Conservation (phyloP, 2,329 filamentous ascomycete species). For the Penicillium sp. region DNA sequence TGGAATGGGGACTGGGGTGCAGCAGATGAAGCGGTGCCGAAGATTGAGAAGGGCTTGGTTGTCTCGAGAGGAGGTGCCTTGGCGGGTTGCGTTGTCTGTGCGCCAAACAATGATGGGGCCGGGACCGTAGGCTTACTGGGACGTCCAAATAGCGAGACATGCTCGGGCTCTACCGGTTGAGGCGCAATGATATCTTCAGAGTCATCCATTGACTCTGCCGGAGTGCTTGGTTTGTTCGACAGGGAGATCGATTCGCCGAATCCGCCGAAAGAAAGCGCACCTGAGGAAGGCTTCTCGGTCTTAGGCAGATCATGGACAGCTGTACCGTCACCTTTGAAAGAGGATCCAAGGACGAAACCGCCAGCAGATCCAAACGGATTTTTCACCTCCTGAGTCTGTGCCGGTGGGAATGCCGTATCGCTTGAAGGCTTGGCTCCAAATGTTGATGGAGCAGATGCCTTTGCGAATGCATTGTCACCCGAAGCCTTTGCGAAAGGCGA, state of each 20-base stretch:
- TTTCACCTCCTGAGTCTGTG: slow-evolving; percentile 30
- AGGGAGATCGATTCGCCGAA: slow-evolving; percentile 45
- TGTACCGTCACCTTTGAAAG: slow-evolving; percentile 47
- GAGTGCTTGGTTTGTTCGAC: slow-evolving; percentile 33
- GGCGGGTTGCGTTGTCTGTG: neutral
- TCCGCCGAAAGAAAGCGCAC: slow-evolving; percentile 42
- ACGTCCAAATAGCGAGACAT: slow-evolving; percentile 32
- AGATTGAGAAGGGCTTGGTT: slow-evolving; percentile 27
- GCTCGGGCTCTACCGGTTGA: slow-evolving; percentile 24
- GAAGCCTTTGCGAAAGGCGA: slow-evolving; percentile 22
- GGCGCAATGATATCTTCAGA: slow-evolving; percentile 31
- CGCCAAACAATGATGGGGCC: slow-evolving; percentile 14
- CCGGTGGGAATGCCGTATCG: slow-evolving; percentile 30
- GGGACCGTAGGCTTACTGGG: slow-evolving; percentile 29
- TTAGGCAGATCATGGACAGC: slow-evolving; percentile 44
- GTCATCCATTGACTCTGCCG: slow-evolving; percentile 42
- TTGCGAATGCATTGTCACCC: slow-evolving; percentile 19
- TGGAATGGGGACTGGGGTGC: slow-evolving; percentile 1
- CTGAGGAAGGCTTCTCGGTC: slow-evolving; percentile 35
- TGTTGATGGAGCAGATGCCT: slow-evolving; percentile 28
- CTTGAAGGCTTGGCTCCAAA: slow-evolving; percentile 32
- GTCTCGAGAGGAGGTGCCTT: neutral
- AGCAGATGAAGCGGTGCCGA: slow-evolving; percentile 25
- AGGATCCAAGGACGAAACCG: slow-evolving; percentile 47
- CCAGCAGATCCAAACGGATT: slow-evolving; percentile 19